Evolutionary conservation across 1,284 basidiomycete species (phyloP).

Genomic region (Microbotryum silenes-acaulis): DNA sequence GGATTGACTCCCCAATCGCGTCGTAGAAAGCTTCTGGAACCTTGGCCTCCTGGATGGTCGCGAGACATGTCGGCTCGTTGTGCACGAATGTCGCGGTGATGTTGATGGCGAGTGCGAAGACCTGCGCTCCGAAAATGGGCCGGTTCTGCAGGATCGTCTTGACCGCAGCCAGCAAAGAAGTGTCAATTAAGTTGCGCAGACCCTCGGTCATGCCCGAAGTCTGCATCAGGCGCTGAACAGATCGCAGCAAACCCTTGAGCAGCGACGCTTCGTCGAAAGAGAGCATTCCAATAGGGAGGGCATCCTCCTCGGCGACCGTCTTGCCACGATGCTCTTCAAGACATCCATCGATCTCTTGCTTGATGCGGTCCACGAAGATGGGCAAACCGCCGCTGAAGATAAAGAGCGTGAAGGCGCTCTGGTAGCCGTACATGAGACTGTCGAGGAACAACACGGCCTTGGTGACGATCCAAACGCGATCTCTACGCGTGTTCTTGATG

Average conservation of each 20-base stretch:
- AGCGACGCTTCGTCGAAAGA: constrained; percentile 44
- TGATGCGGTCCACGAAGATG: constrained; percentile 73
- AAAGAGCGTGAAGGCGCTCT: constrained; percentile 81
- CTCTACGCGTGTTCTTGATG: constrained; percentile 64
- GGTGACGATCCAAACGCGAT: constrained; percentile 60
- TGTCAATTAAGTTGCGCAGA: constrained; percentile 87
- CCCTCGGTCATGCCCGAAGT: constrained; percentile 89
- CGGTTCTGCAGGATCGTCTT: constrained; percentile 81
- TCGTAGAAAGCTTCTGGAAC: constrained; percentile 85
- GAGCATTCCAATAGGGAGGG: constrained; percentile 30
- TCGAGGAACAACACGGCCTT: constrained; percentile 79
- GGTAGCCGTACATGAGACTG: constrained; percentile 80
- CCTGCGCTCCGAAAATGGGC: constrained; percentile 73
- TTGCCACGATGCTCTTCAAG: constrained; percentile 52
- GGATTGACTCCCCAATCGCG: constrained; percentile 73
- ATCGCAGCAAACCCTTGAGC: constrained; percentile 84
- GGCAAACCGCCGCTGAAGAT: constrained; percentile 78
- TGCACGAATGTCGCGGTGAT: constrained; percentile 98
- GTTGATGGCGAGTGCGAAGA: constrained; percentile 82
- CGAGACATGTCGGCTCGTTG: constrained; percentile 93
- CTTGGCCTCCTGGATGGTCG: constrained; percentile 83
- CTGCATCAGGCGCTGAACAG: constrained; percentile 94
- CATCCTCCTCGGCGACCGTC: constrained; percentile 47
- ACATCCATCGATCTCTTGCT: constrained; percentile 65
- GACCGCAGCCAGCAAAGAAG: constrained; percentile 73